Evolutionary conservation across 306 rosid species (phyloP).

Genomic region (Ochetophila trinervis): DNA sequence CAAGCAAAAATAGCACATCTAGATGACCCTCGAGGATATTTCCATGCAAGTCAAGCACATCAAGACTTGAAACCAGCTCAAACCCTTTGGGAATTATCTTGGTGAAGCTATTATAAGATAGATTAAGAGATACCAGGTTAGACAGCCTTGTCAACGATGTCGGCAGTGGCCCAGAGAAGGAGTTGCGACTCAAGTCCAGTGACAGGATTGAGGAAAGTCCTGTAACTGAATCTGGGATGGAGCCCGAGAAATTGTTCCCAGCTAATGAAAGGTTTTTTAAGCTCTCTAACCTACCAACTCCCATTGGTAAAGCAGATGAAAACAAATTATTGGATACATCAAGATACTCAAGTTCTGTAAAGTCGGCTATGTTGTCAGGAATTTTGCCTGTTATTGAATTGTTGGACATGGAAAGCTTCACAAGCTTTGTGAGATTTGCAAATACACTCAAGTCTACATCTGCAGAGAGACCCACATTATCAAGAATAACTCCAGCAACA

Average conservation of each 20-base stretch:
- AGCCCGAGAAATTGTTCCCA: constrained; percentile 88
- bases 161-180: constrained; percentile 70
- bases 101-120: constrained; percentile 67
- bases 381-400: constrained; percentile 71
- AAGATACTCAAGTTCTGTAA: constrained; percentile 66
- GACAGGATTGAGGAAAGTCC: constrained; percentile 69
- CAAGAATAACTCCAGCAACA: constrained; percentile 94
- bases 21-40: constrained; percentile 79
- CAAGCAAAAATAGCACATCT: constrained; percentile 53
- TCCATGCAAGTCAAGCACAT: constrained; percentile 72
- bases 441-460: constrained; percentile 72
- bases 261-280: constrained; percentile 70
- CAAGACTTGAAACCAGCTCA: constrained; percentile 60
- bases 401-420: constrained; percentile 73
- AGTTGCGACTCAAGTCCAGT: constrained; percentile 76
- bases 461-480: constrained; percentile 76
- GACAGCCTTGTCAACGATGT: constrained; percentile 49
- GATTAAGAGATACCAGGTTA: constrained; percentile 61
- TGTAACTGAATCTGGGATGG: constrained; percentile 58
- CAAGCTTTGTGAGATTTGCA: constrained; percentile 77
- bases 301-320: constrained; percentile 56
- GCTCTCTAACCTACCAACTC: constrained; percentile 58
- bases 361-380: constrained; percentile 60
- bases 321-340: constrained; percentile 82
- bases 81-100: constrained; percentile 73